These are phyloP conservation scores for Aureobasidium sp. DNA, from an alignment of 2,329 filamentous ascomycete genomes.

Conservation along the genomic window DNA sequence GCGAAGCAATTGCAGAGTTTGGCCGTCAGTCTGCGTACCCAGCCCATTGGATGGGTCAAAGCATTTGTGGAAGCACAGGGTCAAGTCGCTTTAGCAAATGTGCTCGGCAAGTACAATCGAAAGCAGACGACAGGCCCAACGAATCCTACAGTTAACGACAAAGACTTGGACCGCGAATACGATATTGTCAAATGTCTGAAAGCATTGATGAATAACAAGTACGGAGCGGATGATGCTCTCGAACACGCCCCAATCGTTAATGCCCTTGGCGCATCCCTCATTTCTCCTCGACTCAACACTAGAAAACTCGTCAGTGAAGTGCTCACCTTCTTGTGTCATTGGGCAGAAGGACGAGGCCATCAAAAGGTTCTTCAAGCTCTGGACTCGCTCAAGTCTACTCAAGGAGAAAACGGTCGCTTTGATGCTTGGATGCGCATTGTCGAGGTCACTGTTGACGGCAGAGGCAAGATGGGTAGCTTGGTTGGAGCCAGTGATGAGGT, in stretches of 20 bases:
- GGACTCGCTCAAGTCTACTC: conserved; percentile 80
- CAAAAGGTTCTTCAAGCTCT: conserved; percentile 88
- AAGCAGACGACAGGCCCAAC: conserved; percentile 69
- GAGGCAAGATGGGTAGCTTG: conserved; percentile 97
- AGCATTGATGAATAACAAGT: conserved; percentile 98
- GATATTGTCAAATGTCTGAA: conserved; percentile 98
- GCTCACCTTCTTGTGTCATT: conserved; percentile 91
- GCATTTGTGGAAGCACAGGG: conserved; percentile 96
- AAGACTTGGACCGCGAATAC: conserved; percentile 84
- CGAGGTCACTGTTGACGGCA: conserved; percentile 91
- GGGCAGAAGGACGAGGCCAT: conserved; percentile 82
- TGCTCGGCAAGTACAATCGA: conserved; percentile 88
- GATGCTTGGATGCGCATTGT: conserved; percentile 98
- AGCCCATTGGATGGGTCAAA: conserved; percentile 95
- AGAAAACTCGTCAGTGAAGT: conserved; percentile 94
- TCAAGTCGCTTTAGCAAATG: conserved; percentile 89
- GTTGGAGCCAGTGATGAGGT: conserved; percentile 96
- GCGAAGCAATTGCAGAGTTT: conserved; percentile 86
- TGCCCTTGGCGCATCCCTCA: conserved; percentile 76
- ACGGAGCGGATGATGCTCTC: conserved; percentile 91
- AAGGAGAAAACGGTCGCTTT: conserved; percentile 89
- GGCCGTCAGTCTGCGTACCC: conserved; percentile 88
- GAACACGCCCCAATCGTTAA: conserved; percentile 84
- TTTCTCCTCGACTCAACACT: conserved; percentile 82
- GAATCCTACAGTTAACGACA: conserved; percentile 57